Evolutionary conservation across 1,284 basidiomycete genomes (phyloP).

Genomic region (Meira miltonrushii): DNA sequence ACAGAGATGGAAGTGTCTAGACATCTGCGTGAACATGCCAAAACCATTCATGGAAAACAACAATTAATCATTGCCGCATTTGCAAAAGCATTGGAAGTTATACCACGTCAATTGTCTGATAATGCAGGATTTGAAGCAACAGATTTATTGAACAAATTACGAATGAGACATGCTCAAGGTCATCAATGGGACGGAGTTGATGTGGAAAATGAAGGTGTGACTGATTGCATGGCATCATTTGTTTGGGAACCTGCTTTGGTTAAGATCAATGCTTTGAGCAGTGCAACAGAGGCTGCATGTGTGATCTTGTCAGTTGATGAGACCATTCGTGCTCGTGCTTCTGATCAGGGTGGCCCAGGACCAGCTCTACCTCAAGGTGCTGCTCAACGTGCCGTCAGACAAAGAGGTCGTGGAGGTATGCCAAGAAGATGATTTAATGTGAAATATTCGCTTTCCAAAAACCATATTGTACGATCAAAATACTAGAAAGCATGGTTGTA

Average conservation of each 20-base stretch:
- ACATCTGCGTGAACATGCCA: conserved; percentile 79
- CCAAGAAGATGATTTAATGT: conserved; percentile 1
- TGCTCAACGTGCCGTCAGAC: conserved; percentile 41
- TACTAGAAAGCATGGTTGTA: not conserved
- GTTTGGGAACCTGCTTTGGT: conserved; percentile 97
- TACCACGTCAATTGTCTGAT: conserved; percentile 96
- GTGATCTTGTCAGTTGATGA: conserved; percentile 61
- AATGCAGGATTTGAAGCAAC: conserved; percentile 98
- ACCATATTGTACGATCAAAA: not conserved
- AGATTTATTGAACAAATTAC: conserved; percentile 91
- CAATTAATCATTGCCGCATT: conserved; percentile 93
- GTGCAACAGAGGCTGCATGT: conserved; percentile 92
- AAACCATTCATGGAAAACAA: conserved; percentile 91
- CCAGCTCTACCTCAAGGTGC: conserved; percentile 42
- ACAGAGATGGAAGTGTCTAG: conserved; percentile 98
- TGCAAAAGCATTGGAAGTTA: conserved; percentile 93
- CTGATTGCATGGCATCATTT: conserved; percentile 90
- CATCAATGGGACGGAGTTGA: conserved; percentile 88
- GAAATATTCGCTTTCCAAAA: not conserved
- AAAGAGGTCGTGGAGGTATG: conserved; percentile 10
- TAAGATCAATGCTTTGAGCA: conserved; percentile 89
- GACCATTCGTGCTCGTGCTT: conserved; percentile 36
- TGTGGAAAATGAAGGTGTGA: conserved; percentile 79
- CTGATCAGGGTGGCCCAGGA: conserved; percentile 39
- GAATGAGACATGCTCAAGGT: conserved; percentile 89